A percentile compares a stretch with the other conserved stretches of the same genome.
phyloP scores from a whole-genome alignment of 495 filamentous ascomycete species.

The Talaromyces adpressus region DNA sequence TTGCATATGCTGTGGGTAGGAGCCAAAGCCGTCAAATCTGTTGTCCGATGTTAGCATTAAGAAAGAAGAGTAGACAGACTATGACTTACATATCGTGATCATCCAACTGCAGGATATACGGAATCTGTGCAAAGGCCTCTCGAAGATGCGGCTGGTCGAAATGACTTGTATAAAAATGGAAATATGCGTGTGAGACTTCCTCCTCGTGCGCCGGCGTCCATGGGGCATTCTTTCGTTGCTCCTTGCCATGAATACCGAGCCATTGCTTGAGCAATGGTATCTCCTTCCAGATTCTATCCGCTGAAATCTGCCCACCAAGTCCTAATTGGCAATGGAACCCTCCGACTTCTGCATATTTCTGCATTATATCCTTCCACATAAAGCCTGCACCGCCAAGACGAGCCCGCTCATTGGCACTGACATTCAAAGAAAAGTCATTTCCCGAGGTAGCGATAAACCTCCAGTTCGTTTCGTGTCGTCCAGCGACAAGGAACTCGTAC shows the following conservation, averaged over 20 bases:
- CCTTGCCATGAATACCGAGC: slow-evolving; percentile 83
- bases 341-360: slow-evolving; percentile 92
- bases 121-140: slow-evolving; percentile 96
- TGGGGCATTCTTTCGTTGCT: slow-evolving; percentile 77
- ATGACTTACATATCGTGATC: slow-evolving; percentile 95
- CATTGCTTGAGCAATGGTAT: slow-evolving; percentile 88
- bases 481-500: slow-evolving; percentile 96
- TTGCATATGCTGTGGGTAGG: slow-evolving; percentile 98
- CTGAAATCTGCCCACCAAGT: slow-evolving; percentile 91
- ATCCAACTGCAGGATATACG: slow-evolving; percentile 85
- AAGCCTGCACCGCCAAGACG: slow-evolving; percentile 81
- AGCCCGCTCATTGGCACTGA: slow-evolving; percentile 74
- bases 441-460: slow-evolving; percentile 94
- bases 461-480: slow-evolving; percentile 84
- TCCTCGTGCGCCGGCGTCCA: slow-evolving; percentile 95
- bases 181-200: slow-evolving; percentile 91
- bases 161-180: slow-evolving; percentile 96
- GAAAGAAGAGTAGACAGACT: neutral
- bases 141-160: slow-evolving; percentile 92
- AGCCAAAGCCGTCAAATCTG: slow-evolving; percentile 96
- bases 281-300: slow-evolving; percentile 94
- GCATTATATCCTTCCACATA: slow-evolving; percentile 99
- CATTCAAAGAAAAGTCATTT: slow-evolving; percentile 87
- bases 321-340: slow-evolving; percentile 93
- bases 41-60: slow-evolving; percentile 10